Percentiles rank a stretch among this genome's conserved stretches.
Evolutionary conservation across 164 flowering plant species (phyloP).

Genomic region (Houttuynia cordata): DNA sequence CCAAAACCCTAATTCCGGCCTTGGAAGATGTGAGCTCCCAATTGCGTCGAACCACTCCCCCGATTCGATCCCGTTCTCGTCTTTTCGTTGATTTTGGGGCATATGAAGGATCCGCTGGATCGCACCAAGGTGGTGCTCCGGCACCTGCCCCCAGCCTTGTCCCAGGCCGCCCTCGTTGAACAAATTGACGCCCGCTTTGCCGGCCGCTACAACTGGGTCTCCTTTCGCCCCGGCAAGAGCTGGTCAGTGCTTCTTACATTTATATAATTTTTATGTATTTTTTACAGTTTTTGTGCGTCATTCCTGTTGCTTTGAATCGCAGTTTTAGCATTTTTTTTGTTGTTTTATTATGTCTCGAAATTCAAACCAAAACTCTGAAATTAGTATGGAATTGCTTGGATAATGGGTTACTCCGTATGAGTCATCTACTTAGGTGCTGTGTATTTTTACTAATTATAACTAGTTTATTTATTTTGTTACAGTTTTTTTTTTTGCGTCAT

Average conservation of each 20-base stretch:
- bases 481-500: too few relatives aligned
- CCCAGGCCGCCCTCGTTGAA: constrained; percentile 49
- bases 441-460: too few relatives aligned
- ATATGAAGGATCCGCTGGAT: constrained; percentile 51
- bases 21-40: too few relatives aligned
- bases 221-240: constrained; percentile 58
- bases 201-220: constrained; percentile 57
- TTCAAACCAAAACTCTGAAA: too few relatives aligned
- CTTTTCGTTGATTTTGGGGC: background rate
- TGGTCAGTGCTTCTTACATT: constrained; percentile 34
- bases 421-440: too few relatives aligned
- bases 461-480: too few relatives aligned
- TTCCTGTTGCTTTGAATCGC: background rate
- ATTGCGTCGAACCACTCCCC: too few relatives aligned
- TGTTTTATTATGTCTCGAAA: too few relatives aligned
- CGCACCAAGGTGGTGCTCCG: constrained; percentile 83
- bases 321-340: background rate
- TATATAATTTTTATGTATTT: background rate
- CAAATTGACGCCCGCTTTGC: constrained; percentile 56
- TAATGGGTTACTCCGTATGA: too few relatives aligned
- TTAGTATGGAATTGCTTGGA: too few relatives aligned
- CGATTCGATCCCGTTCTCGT: background rate
- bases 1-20: too few relatives aligned
- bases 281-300: background rate
- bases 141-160: constrained; percentile 74